Evolutionary conservation across 2,329 filamentous ascomycete species (phyloP).

Genomic region (Fusarium foetens): DNA sequence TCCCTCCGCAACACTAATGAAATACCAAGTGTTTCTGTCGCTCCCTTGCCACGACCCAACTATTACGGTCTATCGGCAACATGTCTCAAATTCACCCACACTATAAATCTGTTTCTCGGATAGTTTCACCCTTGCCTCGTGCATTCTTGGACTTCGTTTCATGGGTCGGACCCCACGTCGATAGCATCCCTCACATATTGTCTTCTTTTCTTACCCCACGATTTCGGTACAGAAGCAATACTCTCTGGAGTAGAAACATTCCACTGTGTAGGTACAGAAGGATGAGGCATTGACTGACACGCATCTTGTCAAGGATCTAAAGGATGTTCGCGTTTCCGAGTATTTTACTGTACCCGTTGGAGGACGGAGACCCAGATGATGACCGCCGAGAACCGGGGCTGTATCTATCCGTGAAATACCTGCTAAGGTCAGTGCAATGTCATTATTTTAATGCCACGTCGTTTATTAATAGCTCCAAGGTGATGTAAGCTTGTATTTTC

Average conservation of each 20-base stretch:
- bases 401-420: background rate
- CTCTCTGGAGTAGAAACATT: background rate
- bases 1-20: constrained; percentile 15
- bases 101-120: constrained; percentile 14
- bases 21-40: constrained; percentile 18
- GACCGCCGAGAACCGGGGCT: constrained; percentile 9
- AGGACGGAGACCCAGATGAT: constrained; percentile 23
- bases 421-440: background rate
- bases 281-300: constrained; percentile 30
- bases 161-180: constrained; percentile 20
- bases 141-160: constrained; percentile 31
- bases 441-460: background rate
- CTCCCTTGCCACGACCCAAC: constrained; percentile 2
- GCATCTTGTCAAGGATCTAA: constrained; percentile 14
- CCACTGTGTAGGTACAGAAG: constrained; percentile 31
- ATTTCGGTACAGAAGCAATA: constrained; percentile 9
- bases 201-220: constrained; percentile 6
- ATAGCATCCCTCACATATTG: constrained; percentile 37
- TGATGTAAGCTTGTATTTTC: background rate
- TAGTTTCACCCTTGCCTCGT: constrained; percentile 34
- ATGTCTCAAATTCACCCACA: constrained; percentile 1
- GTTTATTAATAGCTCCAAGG: background rate
- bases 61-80: constrained; percentile 4
- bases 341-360: constrained; percentile 15
- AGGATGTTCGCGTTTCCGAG: constrained; percentile 3